Conservation (phyloP, 1,284 basidiomycete genomes). For the Ceratobasidium sp. region DNA sequence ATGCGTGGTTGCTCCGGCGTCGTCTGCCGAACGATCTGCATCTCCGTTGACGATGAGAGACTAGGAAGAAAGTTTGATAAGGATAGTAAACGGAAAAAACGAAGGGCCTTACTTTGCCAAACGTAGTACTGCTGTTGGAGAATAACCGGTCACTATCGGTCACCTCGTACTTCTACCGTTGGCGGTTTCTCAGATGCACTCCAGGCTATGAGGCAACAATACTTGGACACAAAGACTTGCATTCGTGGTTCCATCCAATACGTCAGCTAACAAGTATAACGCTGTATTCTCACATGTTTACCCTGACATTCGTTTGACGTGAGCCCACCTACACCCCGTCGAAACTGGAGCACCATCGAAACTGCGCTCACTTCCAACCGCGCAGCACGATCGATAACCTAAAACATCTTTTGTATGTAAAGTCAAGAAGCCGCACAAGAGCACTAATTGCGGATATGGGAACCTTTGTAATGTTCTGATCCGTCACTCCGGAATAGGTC, state of each 20-base stretch:
- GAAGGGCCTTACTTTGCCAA: constrained; percentile 62
- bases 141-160: constrained; percentile 78
- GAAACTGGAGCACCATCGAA: constrained; percentile 46
- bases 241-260: constrained; percentile 70
- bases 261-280: constrained; percentile 67
- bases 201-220: constrained; percentile 69
- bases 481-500: constrained; percentile 1
- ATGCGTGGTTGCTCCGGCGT: neutral
- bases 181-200: too few species aligned
- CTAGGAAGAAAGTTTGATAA: neutral
- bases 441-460: constrained; percentile 87
- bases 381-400: constrained; percentile 59
- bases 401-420: constrained; percentile 85
- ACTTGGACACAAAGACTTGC: constrained; percentile 70
- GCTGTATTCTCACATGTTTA: constrained; percentile 83
- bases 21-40: constrained; percentile 7
- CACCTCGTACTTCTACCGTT: constrained; percentile 72
- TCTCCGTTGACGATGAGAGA: constrained; percentile 24
- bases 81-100: neutral
- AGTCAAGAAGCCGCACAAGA: constrained; percentile 67
- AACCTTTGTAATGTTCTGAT: constrained; percentile 63
- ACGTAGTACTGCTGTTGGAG: constrained; percentile 75
- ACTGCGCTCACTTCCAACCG: constrained; percentile 56
- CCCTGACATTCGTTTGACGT: constrained; percentile 72
- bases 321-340: constrained; percentile 61